Evolutionary conservation across 2,329 filamentous ascomycete species (phyloP).

Genomic region (Alternaria dauci): DNA sequence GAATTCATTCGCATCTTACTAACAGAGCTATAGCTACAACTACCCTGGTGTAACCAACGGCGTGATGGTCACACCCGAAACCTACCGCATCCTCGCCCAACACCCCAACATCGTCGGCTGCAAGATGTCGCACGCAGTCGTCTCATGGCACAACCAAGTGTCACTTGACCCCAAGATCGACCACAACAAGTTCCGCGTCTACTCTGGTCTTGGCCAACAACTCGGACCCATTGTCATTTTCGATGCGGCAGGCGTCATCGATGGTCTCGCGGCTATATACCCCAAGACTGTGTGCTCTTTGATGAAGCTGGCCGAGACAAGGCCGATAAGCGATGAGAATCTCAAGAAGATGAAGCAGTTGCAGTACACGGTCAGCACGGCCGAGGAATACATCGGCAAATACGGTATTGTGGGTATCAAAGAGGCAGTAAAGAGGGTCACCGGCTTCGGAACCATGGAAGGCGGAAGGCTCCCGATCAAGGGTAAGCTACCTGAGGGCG

Average conservation of each 20-base stretch:
- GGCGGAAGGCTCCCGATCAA: constrained; percentile 67
- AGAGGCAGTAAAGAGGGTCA: constrained; percentile 67
- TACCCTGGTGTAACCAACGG: constrained; percentile 74
- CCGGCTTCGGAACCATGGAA: constrained; percentile 66
- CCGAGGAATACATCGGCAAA: constrained; percentile 68
- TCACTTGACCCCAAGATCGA: constrained; percentile 68
- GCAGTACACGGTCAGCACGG: constrained; percentile 68
- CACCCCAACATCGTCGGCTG: constrained; percentile 74
- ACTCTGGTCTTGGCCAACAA: constrained; percentile 72
- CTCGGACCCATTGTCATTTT: constrained; percentile 69
- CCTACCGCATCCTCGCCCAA: constrained; percentile 65
- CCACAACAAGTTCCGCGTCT: constrained; percentile 66
- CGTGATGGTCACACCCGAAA: constrained; percentile 65
- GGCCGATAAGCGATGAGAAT: constrained; percentile 44
- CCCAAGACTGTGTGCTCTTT: constrained; percentile 68
- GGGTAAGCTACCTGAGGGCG: constrained; percentile 66
- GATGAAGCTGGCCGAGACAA: constrained; percentile 59
- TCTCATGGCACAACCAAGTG: constrained; percentile 70
- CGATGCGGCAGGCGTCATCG: constrained; percentile 71
- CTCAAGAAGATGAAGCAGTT: constrained; percentile 62
- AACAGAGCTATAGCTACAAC: constrained; percentile 60
- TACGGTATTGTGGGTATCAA: constrained; percentile 72
- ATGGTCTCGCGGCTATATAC: constrained; percentile 71
- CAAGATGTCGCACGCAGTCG: constrained; percentile 73
- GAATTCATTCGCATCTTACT: background rate